Evolutionary conservation across 768 basidiomycete species (phyloP).

Genomic region (Lentinula edodes): DNA sequence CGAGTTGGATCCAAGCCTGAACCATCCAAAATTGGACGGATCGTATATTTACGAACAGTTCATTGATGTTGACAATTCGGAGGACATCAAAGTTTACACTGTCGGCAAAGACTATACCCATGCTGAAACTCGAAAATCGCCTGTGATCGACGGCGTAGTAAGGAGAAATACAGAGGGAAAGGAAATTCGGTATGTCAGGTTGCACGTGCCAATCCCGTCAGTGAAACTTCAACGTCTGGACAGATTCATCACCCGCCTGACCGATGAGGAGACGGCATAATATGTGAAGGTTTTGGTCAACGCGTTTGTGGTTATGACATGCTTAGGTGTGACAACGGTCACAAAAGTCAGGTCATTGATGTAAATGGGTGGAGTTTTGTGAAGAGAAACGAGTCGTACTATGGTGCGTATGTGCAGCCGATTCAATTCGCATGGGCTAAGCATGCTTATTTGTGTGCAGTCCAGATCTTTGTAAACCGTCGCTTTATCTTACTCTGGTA

Average conservation of each 20-base stretch:
- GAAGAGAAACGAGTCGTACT: conserved; percentile 93
- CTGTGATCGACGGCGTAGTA: conserved; percentile 96
- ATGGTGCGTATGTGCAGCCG: conserved; percentile 47
- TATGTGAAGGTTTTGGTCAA: conserved; percentile 95
- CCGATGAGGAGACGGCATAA: conserved; percentile 82
- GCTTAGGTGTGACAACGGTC: conserved; percentile 76
- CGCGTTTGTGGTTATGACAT: conserved; percentile 97
- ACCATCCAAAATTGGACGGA: conserved; percentile 86
- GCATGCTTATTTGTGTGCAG: background rate
- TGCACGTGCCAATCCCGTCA: background rate
- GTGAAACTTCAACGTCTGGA: background rate
- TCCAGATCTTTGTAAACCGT: background rate
- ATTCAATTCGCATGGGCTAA: background rate
- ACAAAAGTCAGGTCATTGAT: conserved; percentile 89
- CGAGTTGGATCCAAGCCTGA: conserved; percentile 80
- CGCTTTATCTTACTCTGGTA: background rate
- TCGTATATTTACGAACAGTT: conserved; percentile 99
- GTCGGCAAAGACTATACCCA: conserved; percentile 94
- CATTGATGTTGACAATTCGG: conserved; percentile 94
- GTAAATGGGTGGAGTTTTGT: conserved; percentile 99
- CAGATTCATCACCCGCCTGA: conserved; percentile 89
- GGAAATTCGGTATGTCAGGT: conserved; percentile 72
- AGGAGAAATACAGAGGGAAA: conserved; percentile 97
- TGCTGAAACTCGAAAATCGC: conserved; percentile 97
- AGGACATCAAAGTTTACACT: conserved; percentile 99